Evolutionary conservation across 225 moss, liverwort and hornwort species (phyloP), one percentile per base, ranked within the genome.

Genomic region (Sphagnum contortum): DNA sequence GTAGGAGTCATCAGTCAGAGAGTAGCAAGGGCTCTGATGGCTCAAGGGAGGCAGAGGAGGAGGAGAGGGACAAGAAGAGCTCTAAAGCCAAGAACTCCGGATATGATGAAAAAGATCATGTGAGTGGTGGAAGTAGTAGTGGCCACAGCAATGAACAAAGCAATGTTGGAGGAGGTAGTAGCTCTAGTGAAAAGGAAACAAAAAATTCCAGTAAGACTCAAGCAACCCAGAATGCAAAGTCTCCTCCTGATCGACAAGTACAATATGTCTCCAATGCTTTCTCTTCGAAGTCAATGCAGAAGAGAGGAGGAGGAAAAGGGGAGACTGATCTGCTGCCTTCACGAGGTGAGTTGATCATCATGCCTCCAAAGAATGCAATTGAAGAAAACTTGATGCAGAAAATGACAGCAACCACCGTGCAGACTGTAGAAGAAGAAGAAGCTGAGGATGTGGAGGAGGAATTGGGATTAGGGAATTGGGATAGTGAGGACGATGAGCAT

Each of bases 381-480:
- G 82, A 44, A 44, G 51, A 62, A 64, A 74, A 6, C 68, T 68
- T 50, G 69, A 79, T 51, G 75, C 58, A 8, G 83, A 86, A 45
- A 83, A 81, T 13, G 79, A 29, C 29, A 29, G 29, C 29, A 29
- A 29, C 29, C 49, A 14, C 59, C 48, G 44, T 69, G 53, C 47
- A 61, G 44, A 9, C 13, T 55, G 29, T 29, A 29, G 29, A 29
- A 11, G 50, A 45, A 5, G 73, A 64, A 14, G 72, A 69, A 56
- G 77, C 72, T 3, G 72, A 69, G 12, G 66, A 78, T 44, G 70
- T 48, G 51, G 78, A 76, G 50, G 67, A 63, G 29, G 29, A 77
- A 45, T 79, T 83, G 56, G 96, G 96, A 51, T 71, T 96, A 67
- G 96, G 96, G 4, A 81, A 96, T 57, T 96, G 96, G 96, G 83